Conservation (phyloP, 208 protist species). For the Giardia muris region DNA sequence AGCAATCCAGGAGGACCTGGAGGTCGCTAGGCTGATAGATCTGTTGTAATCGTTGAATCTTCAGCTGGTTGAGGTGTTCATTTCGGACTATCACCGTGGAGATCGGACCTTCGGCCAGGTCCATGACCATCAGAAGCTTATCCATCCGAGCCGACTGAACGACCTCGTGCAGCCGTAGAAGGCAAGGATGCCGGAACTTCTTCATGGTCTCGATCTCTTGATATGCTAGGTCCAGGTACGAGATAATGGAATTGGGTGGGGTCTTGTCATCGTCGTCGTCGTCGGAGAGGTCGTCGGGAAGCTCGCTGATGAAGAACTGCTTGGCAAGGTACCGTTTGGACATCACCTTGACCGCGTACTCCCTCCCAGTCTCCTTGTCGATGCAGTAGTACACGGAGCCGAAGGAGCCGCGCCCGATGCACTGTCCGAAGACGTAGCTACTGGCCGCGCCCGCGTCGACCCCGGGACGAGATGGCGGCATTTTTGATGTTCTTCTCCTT, state of each 20-base stretch:
- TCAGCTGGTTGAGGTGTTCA: background rate
- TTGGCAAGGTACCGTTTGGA: background rate
- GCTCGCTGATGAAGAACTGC: background rate
- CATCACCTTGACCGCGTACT: conserved; percentile 7
- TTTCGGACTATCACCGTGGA: background rate
- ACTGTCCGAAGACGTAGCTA: conserved; percentile 16
- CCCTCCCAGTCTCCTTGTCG: background rate
- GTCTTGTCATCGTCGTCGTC: background rate
- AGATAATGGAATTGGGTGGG: background rate
- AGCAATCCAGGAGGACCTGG: background rate
- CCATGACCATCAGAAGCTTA: conserved; percentile 5
- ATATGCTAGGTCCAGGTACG: background rate
- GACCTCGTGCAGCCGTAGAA: background rate
- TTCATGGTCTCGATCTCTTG: conserved; percentile 23
- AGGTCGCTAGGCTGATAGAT: background rate
- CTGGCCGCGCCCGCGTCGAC: background rate
- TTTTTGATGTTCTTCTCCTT: background rate
- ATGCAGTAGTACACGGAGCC: conserved; percentile 22
- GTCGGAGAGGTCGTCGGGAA: background rate
- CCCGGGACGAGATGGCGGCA: background rate
- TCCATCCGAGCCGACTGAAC: background rate
- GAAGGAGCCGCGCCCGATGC: conserved; percentile 5
- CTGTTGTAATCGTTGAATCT: background rate
- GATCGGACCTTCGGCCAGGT: conserved; percentile 24
- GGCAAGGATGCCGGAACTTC: background rate